These are phyloP conservation scores for Starmerella sirachaensis DNA, from an alignment of 805 yeast species.

Conservation along the genomic window DNA sequence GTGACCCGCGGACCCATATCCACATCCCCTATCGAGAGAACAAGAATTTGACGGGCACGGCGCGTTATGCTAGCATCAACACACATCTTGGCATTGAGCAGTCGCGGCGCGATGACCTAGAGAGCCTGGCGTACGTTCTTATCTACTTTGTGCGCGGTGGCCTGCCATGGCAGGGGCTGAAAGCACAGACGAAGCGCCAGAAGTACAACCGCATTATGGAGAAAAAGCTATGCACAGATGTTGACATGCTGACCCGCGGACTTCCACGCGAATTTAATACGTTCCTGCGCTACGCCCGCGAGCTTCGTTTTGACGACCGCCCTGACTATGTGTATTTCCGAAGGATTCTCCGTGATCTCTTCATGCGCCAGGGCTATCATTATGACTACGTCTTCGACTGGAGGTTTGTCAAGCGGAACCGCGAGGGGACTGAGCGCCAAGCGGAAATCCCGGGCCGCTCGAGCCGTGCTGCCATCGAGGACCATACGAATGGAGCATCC, in stretches of 20 bases:
- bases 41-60: constrained; percentile 93
- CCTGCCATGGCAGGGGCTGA: constrained; percentile 97
- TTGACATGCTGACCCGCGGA: constrained; percentile 78
- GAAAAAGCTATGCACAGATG: constrained; percentile 80
- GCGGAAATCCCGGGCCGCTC: background rate
- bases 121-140: constrained; percentile 92
- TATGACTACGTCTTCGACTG: constrained; percentile 95
- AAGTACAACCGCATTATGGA: constrained; percentile 94
- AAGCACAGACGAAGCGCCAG: constrained; percentile 93
- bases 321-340: constrained; percentile 89
- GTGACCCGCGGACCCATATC: constrained; percentile 86
- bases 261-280: constrained; percentile 82
- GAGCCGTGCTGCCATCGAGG: constrained; percentile 1
- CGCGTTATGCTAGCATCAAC: constrained; percentile 88
- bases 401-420: constrained; percentile 33
- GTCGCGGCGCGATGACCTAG: constrained; percentile 91
- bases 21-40: constrained; percentile 96
- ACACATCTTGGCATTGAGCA: constrained; percentile 97
- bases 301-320: constrained; percentile 86
- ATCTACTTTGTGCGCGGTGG: constrained; percentile 82
- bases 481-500: constrained; percentile 1
- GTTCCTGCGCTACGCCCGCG: constrained; percentile 78
- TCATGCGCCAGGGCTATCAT: constrained; percentile 73
- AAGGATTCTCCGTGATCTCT: constrained; percentile 77
- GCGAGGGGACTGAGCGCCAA: constrained; percentile 1